Conservation (phyloP, 2,329 filamentous ascomycete species). For the Ophiostoma novo-ulmi region DNA sequence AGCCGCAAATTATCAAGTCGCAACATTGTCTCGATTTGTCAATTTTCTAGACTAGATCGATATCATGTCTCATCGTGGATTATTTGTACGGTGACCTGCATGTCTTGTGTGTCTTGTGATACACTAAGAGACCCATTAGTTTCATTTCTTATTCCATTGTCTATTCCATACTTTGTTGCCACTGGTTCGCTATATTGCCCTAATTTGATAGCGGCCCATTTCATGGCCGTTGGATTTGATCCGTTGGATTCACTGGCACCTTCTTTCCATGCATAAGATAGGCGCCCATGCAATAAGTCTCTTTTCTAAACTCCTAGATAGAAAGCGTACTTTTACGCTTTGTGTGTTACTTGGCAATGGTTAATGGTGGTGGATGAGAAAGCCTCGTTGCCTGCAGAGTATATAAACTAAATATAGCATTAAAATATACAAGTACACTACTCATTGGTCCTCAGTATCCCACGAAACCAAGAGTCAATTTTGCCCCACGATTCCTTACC, state of each 20-base stretch:
- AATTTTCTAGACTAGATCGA: neutral
- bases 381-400: neutral
- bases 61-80: neutral
- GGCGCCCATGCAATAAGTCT: neutral
- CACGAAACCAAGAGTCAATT: constrained; percentile 16
- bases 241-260: neutral
- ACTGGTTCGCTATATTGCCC: neutral
- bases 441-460: neutral
- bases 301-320: neutral
- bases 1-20: neutral
- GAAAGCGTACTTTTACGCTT: neutral
- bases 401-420: neutral
- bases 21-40: too few species aligned
- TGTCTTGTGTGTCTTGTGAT: neutral
- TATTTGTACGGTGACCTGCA: neutral
- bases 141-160: neutral
- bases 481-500: neutral
- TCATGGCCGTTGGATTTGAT: neutral
- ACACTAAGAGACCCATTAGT: neutral
- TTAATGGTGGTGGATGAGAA: too few species aligned
- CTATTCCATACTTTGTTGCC: neutral
- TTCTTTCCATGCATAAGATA: neutral
- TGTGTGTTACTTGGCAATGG: too few species aligned
- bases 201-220: neutral
- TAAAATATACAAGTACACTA: neutral